Evolutionary conservation across 2,329 filamentous ascomycete genomes (phyloP).

Genomic region (Ascochyta pisi): DNA sequence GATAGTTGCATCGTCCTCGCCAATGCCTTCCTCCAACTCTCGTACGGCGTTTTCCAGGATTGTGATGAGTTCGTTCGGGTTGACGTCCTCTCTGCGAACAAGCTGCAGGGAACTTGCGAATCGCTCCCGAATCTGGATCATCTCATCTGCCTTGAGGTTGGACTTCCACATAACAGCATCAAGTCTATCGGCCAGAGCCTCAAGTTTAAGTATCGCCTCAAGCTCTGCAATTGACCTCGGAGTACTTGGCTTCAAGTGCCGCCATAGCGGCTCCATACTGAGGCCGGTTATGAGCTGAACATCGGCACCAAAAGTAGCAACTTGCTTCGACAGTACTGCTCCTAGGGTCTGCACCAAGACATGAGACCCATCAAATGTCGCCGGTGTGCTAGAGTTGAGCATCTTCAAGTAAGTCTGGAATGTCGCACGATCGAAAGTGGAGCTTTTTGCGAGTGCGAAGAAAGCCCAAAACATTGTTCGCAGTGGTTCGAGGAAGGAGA

Average conservation of each 20-base stretch:
- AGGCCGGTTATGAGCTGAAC: slow-evolving; percentile 78
- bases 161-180: slow-evolving; percentile 51
- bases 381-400: slow-evolving; percentile 27
- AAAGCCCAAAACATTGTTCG: slow-evolving; percentile 58
- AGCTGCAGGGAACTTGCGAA: slow-evolving; percentile 44
- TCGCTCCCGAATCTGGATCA: slow-evolving; percentile 45
- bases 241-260: slow-evolving; percentile 68
- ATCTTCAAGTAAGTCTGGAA: slow-evolving; percentile 62
- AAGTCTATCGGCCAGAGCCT: slow-evolving; percentile 55
- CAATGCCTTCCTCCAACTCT: slow-evolving; percentile 39
- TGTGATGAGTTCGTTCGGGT: slow-evolving; percentile 38
- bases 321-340: slow-evolving; percentile 33
- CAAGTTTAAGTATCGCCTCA: slow-evolving; percentile 50
- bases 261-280: slow-evolving; percentile 83
- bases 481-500: slow-evolving; percentile 34
- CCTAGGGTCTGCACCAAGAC: slow-evolving; percentile 36
- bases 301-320: slow-evolving; percentile 65
- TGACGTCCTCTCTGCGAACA: slow-evolving; percentile 37
- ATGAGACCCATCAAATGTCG: slow-evolving; percentile 5
- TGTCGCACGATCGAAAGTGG: slow-evolving; percentile 58
- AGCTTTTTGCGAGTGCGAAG: slow-evolving; percentile 50
- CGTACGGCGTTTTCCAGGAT: slow-evolving; percentile 37
- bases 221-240: slow-evolving; percentile 51
- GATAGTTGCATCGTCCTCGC: slow-evolving; percentile 33
- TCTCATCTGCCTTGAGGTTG: slow-evolving; percentile 39